Base-by-base conservation (phyloP, 1,139 yeast species). In the Saccharomycopsis hybrid region DNA sequence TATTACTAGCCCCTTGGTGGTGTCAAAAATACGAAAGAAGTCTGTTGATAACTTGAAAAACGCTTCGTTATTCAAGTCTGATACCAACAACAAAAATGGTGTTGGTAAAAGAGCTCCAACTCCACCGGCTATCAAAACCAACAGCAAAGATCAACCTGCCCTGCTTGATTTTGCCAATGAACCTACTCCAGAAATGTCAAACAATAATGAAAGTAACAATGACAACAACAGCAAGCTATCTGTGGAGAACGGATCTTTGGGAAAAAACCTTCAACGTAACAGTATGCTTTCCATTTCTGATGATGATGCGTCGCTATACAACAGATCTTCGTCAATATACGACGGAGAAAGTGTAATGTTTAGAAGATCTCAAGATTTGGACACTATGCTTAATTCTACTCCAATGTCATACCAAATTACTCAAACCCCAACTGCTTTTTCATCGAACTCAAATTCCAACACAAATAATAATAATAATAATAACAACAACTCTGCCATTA, bases 261-360 rank as follows among this genome's bases (percentile, higher is more conserved):
- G 24, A 9, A 7, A n/a, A 5, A 36, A 36, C 18, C 5, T 36
- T 11, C 39, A 36, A 3, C 5, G 48, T 27, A 44, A 43, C 38
- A 47, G 51, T 33, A 31, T 47, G 38, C 18, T 48, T 8, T 43
- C 48, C 7, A 40, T 50, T 9, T 44, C 48, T 11, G 53, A 50
- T 39, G 53, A 50, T 38, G 53, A 50, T 31, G 45, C 50, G n/a
- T 48, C 51, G n/a, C 30, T 50, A 31, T 47, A 47, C 40, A 50
- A 50, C 41, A 41, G 49, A 5, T 41, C 49, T n/a, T 45, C 49
- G 25, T 27, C 42, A 25, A 32, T 49, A 25, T 48, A 44, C 30
- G 41, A 47, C 29, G 45, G 45, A 3, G 50, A 47, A 13, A 29
- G 38, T 30, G 40, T 30, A 3, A 7, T n/a, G 11, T 43, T 39